Conservation (phyloP, 495 filamentous ascomycete species). For the Tetracladium setigerum region DNA sequence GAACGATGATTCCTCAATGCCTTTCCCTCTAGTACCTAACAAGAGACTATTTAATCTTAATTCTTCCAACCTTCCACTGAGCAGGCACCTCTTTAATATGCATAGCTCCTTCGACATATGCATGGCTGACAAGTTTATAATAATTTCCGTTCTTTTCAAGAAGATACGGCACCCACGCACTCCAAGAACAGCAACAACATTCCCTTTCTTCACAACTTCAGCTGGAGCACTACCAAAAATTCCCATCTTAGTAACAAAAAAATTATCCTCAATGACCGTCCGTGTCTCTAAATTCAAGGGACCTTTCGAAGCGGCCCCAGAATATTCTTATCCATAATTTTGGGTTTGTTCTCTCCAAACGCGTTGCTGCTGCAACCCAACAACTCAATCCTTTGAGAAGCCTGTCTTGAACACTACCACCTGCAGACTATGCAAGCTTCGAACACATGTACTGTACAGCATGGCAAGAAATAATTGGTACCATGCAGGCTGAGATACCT, state of each 20-base stretch:
- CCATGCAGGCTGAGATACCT: background rate
- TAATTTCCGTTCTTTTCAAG: background rate
- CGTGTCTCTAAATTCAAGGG: background rate
- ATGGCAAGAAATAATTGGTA: background rate
- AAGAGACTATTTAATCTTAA: background rate
- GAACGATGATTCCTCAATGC: constrained; percentile 6
- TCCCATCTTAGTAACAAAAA: background rate
- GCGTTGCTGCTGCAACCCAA: background rate
- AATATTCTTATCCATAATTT: background rate
- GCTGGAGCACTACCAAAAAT: background rate
- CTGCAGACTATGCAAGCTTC: background rate
- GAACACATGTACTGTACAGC: background rate
- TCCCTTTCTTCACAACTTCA: background rate
- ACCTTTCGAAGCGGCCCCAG: background rate
- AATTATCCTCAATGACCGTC: background rate
- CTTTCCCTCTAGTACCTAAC: too few species aligned
- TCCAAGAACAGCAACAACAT: background rate
- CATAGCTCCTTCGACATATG: background rate
- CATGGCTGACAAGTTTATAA: background rate
- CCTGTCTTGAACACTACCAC: background rate
- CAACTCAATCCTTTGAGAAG: background rate
- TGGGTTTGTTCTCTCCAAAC: background rate
- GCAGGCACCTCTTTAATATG: background rate
- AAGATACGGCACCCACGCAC: background rate
- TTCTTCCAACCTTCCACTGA: background rate